A percentile compares a stretch with the other conserved stretches of the same genome.
Evolutionary conservation across 176 grass and related monocot genomes (phyloP).

Genomic region (Musa troglodytarum): DNA sequence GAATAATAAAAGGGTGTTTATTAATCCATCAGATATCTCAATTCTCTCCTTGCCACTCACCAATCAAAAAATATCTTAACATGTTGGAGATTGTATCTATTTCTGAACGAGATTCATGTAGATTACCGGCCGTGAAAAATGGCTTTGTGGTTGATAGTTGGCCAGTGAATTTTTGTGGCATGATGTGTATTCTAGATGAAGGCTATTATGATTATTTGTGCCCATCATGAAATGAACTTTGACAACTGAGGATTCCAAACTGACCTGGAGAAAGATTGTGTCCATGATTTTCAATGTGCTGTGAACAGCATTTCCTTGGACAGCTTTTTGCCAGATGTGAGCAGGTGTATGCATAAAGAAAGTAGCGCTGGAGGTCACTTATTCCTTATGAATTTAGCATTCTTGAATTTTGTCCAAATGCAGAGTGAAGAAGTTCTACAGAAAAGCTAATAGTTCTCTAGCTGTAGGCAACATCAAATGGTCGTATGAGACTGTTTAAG

Average conservation of each 20-base stretch:
- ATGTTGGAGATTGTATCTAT: too few relatives aligned
- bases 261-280: slow-evolving; percentile 45
- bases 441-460: background rate
- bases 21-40: background rate
- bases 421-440: background rate
- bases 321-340: slow-evolving; percentile 35
- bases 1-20: background rate
- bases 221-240: background rate
- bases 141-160: background rate
- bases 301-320: slow-evolving; percentile 64
- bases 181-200: background rate
- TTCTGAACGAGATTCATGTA: background rate
- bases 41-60: background rate
- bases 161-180: background rate
- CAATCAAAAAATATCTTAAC: background rate
- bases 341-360: background rate
- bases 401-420: too few relatives aligned
- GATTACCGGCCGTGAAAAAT: background rate
- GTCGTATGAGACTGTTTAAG: background rate
- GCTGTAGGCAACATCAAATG: background rate
- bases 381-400: too few relatives aligned
- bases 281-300: slow-evolving; percentile 77
- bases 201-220: background rate
- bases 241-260: slow-evolving; percentile 69
- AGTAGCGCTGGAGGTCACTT: too few relatives aligned